phyloP scores from a whole-genome alignment of 1,284 basidiomycete genomes.

The Singerocomus inundabilis region DNA sequence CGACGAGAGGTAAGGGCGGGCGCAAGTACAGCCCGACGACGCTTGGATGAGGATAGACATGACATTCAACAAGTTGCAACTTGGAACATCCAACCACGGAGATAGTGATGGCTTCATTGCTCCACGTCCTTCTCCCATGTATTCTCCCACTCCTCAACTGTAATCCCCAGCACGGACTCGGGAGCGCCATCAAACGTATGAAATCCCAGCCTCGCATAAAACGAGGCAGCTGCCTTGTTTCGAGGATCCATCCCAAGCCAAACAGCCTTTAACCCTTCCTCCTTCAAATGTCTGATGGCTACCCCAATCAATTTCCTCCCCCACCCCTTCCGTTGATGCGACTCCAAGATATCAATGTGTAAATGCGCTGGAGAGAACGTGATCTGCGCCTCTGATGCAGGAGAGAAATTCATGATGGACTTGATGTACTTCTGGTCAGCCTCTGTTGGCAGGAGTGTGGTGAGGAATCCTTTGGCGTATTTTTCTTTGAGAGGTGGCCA shows the following conservation, averaged over 20 bases:
- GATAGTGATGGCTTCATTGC: neutral
- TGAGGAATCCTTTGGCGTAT: conserved; percentile 17
- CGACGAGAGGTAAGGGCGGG: no score
- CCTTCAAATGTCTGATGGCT: conserved; percentile 36
- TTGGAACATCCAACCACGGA: no score
- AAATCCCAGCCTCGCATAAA: conserved; percentile 30
- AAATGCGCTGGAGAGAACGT: conserved; percentile 44
- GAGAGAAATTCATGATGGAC: conserved; percentile 20
- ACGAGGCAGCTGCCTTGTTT: conserved; percentile 26
- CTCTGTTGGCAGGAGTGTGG: conserved; percentile 18
- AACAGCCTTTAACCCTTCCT: conserved; percentile 25
- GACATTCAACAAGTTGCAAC: no score
- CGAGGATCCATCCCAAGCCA: conserved; percentile 31
- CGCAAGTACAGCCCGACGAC: no score
- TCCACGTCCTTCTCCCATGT: conserved; percentile 3
- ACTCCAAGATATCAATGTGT: conserved; percentile 51
- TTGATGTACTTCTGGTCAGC: conserved; percentile 28
- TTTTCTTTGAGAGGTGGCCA: conserved; percentile 32
- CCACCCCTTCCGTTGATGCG: conserved; percentile 48
- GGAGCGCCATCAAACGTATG: conserved; percentile 23
- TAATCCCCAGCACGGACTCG: conserved; percentile 32
- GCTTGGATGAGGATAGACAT: no score
- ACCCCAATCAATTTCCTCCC: conserved; percentile 43
- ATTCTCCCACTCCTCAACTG: conserved; percentile 31
- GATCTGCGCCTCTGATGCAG: conserved; percentile 26